Evolutionary conservation across 1,284 basidiomycete genomes (phyloP).

Genomic region (Hypsizygus ulmarius): DNA sequence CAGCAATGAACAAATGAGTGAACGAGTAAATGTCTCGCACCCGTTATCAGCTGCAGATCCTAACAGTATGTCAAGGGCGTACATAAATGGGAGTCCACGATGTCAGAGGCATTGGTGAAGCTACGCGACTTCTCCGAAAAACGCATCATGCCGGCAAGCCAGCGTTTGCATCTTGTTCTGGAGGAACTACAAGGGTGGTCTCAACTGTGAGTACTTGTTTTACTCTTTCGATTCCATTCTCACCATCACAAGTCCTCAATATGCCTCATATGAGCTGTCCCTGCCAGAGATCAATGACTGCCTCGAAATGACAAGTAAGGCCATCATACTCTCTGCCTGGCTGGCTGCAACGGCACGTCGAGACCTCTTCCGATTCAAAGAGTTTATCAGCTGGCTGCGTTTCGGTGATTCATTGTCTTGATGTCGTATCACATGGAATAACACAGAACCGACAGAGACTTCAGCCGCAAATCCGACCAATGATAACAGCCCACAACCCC

Average conservation of each 20-base stretch:
- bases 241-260: constrained; percentile 42
- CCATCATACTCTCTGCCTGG: constrained; percentile 65
- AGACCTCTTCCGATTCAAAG: constrained; percentile 68
- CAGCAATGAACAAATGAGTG: constrained; percentile 75
- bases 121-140: constrained; percentile 72
- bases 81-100: constrained; percentile 75
- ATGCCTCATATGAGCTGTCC: constrained; percentile 50
- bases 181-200: constrained; percentile 78
- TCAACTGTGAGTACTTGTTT: constrained; percentile 49
- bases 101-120: constrained; percentile 65
- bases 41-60: constrained; percentile 17
- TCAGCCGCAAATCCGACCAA: constrained; percentile 38
- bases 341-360: constrained; percentile 60
- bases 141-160: constrained; percentile 67
- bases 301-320: constrained; percentile 49
- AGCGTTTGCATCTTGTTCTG: constrained; percentile 69
- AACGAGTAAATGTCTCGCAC: constrained; percentile 52
- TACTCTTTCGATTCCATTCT: constrained; percentile 4
- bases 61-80: constrained; percentile 48
- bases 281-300: constrained; percentile 48
- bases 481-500: constrained; percentile 48
- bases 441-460: constrained; percentile 28
- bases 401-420: constrained; percentile 41
- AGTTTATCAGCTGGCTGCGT: constrained; percentile 76
- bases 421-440: neutral